These are phyloP conservation scores for Dictyostelium capitatum DNA, from an alignment of 78 protist genomes.

Conservation along the genomic window DNA sequence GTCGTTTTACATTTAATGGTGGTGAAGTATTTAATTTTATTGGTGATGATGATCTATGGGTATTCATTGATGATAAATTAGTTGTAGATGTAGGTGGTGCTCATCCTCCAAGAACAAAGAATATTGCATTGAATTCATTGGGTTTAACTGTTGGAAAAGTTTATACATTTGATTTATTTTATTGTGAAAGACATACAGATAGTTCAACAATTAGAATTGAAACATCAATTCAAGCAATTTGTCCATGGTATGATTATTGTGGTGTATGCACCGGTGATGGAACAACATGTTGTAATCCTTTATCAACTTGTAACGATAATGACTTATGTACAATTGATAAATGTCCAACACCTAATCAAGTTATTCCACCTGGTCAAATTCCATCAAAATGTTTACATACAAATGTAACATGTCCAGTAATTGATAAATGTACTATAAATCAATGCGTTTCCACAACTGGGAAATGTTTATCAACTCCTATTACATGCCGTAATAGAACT, in stretches of 20 bases:
- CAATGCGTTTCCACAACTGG: not conserved
- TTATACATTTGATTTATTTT: conserved; percentile 68
- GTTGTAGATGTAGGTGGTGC: conserved; percentile 73
- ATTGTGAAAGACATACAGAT: conserved; percentile 70
- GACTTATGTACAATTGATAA: conserved; percentile 21
- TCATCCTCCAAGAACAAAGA: not conserved
- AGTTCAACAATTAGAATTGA: conserved; percentile 32
- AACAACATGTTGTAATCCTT: conserved; percentile 1
- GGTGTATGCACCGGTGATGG: conserved; percentile 36
- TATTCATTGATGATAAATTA: conserved; percentile 50
- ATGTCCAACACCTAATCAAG: not conserved
- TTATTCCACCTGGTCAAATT: not conserved
- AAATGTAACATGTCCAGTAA: not conserved
- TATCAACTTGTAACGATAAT: not conserved
- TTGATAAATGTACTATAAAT: not conserved
- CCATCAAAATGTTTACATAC: not conserved
- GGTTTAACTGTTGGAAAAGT: not conserved
- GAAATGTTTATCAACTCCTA: not conserved
- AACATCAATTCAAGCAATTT: conserved; percentile 2
- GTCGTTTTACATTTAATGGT: conserved; percentile 35
- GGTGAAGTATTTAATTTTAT: conserved; percentile 49
- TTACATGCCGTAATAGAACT: not conserved
- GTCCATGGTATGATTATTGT: conserved; percentile 31
- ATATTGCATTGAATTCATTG: not conserved
- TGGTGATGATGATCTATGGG: conserved; percentile 80